phyloP scores from a whole-genome alignment of 495 filamentous ascomycete genomes.

The Darksidea phi region DNA sequence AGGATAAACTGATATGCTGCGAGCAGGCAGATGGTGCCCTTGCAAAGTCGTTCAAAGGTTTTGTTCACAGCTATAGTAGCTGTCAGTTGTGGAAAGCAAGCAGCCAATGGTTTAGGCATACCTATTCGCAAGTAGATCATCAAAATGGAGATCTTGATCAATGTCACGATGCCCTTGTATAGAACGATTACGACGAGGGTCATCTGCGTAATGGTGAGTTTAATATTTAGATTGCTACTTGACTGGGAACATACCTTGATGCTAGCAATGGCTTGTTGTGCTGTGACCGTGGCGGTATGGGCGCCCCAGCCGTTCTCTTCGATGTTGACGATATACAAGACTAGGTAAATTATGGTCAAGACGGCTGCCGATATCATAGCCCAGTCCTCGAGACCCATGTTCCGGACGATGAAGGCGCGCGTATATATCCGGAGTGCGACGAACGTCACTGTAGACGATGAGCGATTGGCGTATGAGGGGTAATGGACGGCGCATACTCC shows the following conservation, averaged over 20 bases:
- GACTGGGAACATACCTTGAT: slow-evolving; percentile 29
- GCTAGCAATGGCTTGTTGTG: slow-evolving; percentile 32
- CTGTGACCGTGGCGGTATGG: not conserved
- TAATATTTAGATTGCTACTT: not conserved
- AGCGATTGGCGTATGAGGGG: not conserved
- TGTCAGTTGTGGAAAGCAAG: not conserved
- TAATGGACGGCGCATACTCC: not conserved
- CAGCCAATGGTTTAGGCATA: slow-evolving; percentile 23
- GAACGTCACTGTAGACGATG: not conserved
- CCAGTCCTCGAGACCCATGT: slow-evolving; percentile 22
- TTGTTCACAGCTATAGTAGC: slow-evolving; percentile 3
- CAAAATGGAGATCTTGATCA: slow-evolving; percentile 49
- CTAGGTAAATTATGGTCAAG: slow-evolving; percentile 9
- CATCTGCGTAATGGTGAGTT: not conserved
- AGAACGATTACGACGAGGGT: slow-evolving; percentile 12
- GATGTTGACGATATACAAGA: slow-evolving; percentile 10
- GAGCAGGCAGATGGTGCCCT: slow-evolving; percentile 40
- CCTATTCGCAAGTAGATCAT: slow-evolving; percentile 52
- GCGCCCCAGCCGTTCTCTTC: slow-evolving; percentile 19
- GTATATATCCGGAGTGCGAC: slow-evolving; percentile 25
- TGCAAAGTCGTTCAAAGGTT: slow-evolving; percentile 20
- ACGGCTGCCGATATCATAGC: slow-evolving; percentile 17
- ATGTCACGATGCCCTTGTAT: slow-evolving; percentile 15
- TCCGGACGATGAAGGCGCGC: slow-evolving; percentile 12
- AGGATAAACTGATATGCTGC: slow-evolving; percentile 37